A percentile compares a stretch with the other conserved stretches of the same genome.
phyloP scores from a whole-genome alignment of 2,329 filamentous ascomycete genomes.

The Scedosporium dehoogii region DNA sequence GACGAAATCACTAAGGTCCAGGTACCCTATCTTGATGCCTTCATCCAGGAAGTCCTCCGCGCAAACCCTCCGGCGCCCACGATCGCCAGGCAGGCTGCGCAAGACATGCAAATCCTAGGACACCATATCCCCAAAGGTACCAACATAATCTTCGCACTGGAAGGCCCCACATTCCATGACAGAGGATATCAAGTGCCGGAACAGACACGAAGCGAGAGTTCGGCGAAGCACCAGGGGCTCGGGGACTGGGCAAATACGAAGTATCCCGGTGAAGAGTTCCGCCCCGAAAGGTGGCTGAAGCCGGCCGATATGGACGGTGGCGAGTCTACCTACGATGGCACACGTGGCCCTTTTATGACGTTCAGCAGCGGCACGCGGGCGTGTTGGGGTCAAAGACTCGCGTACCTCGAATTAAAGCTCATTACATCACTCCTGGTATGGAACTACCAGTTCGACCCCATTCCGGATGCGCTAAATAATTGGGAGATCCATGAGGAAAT shows the following conservation, averaged over 20 bases:
- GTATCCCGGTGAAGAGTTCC: conserved; percentile 14
- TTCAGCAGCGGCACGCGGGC: conserved; percentile 16
- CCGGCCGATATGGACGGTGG: conserved; percentile 8
- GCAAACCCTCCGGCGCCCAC: conserved; percentile 17
- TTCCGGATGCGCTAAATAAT: neutral
- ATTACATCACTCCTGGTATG: conserved; percentile 16
- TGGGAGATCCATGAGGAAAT: neutral
- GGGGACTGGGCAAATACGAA: conserved; percentile 20
- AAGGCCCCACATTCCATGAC: conserved; percentile 18
- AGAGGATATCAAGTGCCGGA: conserved; percentile 19
- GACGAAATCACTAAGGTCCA: conserved; percentile 18
- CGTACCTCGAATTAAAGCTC: conserved; percentile 19
- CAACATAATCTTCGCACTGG: conserved; percentile 17
- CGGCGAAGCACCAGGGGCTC: conserved; percentile 14
- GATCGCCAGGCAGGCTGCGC: conserved; percentile 18
- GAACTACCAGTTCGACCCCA: conserved; percentile 12
- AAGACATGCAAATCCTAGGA: conserved; percentile 24
- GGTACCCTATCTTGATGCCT: conserved; percentile 26
- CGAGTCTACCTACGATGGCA: conserved; percentile 12
- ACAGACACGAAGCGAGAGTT: conserved; percentile 15
- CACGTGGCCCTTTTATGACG: conserved; percentile 15
- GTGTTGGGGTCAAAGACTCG: conserved; percentile 19
- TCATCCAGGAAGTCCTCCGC: conserved; percentile 26
- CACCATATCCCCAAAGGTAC: conserved; percentile 23
- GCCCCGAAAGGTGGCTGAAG: conserved; percentile 27